Percentiles rank a stretch among this genome's conserved stretches.
phyloP scores from a whole-genome alignment of 148 eudicot genomes.

The Arbutus unedo region DNA sequence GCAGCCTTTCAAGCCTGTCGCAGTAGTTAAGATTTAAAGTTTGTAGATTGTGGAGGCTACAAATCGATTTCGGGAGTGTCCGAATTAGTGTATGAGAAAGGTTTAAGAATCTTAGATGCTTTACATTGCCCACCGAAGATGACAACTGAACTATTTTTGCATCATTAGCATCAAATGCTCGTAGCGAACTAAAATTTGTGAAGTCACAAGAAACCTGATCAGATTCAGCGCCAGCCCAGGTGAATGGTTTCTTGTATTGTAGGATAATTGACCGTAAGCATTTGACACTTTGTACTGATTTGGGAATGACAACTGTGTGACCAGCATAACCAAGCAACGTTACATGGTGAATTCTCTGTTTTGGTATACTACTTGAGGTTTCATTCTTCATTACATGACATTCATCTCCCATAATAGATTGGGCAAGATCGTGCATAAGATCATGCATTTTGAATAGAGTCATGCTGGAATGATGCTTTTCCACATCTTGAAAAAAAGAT shows the following conservation, averaged over 20 bases:
- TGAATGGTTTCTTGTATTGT: not conserved
- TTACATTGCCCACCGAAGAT: not conserved
- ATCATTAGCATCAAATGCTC: not conserved
- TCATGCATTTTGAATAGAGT: not conserved
- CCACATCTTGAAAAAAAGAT: conserved; percentile 5
- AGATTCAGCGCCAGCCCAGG: fast-evolving
- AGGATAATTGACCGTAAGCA: not conserved
- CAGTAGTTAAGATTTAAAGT: not conserved
- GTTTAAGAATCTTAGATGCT: conserved; percentile 3
- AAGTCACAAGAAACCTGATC: not conserved
- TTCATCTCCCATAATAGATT: not conserved
- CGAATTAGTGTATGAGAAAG: not conserved
- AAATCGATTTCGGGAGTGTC: not conserved
- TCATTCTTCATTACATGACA: not conserved
- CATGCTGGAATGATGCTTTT: fast-evolving
- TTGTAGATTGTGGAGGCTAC: not conserved
- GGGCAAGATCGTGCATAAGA: conserved; percentile 17
- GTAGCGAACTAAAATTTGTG: not conserved
- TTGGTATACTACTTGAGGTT: not conserved
- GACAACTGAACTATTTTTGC: not conserved
- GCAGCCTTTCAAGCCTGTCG: not conserved
- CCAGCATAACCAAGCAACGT: not conserved
- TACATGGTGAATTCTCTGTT: not conserved
- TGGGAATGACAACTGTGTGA: not conserved
- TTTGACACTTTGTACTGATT: not conserved